These are phyloP conservation scores for Gastrodia elata DNA, from an alignment of 106 monocot species.

Conservation along the genomic window DNA sequence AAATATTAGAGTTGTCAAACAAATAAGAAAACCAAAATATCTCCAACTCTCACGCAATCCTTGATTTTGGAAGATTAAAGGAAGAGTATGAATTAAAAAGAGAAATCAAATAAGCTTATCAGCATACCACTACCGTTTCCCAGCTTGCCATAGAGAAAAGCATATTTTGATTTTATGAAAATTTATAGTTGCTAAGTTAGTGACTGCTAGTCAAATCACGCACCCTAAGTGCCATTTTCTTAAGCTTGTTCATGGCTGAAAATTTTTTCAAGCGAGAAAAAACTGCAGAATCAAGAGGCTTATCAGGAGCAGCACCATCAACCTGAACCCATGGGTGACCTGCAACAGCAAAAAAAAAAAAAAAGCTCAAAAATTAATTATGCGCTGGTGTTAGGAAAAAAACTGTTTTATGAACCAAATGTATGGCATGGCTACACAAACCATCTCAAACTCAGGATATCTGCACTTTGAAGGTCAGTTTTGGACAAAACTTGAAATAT, in stretches of 20 bases:
- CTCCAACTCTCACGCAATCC: not conserved
- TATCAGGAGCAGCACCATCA: conserved; percentile 24
- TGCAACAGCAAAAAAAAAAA: conserved; percentile 1
- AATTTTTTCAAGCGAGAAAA: conserved; percentile 26
- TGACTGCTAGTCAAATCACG: not conserved
- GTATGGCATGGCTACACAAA: not conserved
- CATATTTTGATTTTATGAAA: not conserved
- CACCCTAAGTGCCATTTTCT: conserved; percentile 30
- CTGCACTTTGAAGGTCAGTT: not conserved
- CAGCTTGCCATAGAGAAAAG: not conserved
- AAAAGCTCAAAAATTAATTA: not conserved
- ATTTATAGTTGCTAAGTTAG: not conserved
- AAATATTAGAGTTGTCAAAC: not conserved
- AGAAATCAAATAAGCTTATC: not conserved
- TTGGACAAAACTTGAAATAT: not conserved
- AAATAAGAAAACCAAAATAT: not conserved
- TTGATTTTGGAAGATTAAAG: not conserved
- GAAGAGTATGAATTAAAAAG: not conserved
- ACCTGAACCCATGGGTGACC: conserved; percentile 30
- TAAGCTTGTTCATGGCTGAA: conserved; percentile 28
- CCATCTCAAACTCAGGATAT: not conserved
- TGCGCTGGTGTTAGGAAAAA: not conserved
- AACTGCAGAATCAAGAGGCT: conserved; percentile 30
- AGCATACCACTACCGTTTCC: not conserved
- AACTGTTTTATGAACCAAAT: not conserved